Evolutionary conservation across 768 basidiomycete genomes (phyloP), one percentile per base, ranked within the genome.

Genomic region (Auriscalpium orientale): DNA sequence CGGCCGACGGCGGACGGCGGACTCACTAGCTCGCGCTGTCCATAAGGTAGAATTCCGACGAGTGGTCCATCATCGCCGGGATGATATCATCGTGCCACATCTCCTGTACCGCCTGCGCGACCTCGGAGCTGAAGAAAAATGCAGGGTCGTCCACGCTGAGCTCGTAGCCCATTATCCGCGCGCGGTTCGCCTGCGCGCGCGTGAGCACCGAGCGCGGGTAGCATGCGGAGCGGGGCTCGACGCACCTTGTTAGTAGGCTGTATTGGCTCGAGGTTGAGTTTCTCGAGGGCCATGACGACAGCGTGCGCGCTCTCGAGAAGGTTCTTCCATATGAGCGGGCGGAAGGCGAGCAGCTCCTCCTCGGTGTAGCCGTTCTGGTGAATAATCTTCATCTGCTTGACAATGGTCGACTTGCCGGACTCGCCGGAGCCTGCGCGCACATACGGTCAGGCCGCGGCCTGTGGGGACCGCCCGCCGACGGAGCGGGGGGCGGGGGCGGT

Each of bases 321-420:
- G 68, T 95, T 89, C 64, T 84, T 83, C 72, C 87, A 92, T 49
- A 98, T 84, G 34, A 86, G 85, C 0, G 84, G 80, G 18, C 87
- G 77, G 74, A 83, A 95, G 3, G 82, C 77, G 57, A 85, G 76
- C 28, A 92, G 81, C 68, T 97, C 93, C 0, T 87, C 80, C 8
- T 72, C 70, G 2, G 85, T 81, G 72, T 93, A 98, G 12, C 95
- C 95, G 58, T 86, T 84, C 69, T 95, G 90, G 69, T 98, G 90
- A 49, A 98, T 94, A 56, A 98, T 95, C 78, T 95, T 97, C 94
- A 98, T 97, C 71, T 98, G 95, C 68, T 98, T 98, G 37, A 97
- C 93, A 61, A 98, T 92, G 0, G 95, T 98, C 4, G 84, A 86
- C 73, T 98, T 98, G 7, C 95, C 95, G 0, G 89, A 91, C 74